Evolutionary conservation across 106 monocot species (phyloP), one percentile per base, ranked within the genome.

Genomic region (Narthecium ossifragum): DNA sequence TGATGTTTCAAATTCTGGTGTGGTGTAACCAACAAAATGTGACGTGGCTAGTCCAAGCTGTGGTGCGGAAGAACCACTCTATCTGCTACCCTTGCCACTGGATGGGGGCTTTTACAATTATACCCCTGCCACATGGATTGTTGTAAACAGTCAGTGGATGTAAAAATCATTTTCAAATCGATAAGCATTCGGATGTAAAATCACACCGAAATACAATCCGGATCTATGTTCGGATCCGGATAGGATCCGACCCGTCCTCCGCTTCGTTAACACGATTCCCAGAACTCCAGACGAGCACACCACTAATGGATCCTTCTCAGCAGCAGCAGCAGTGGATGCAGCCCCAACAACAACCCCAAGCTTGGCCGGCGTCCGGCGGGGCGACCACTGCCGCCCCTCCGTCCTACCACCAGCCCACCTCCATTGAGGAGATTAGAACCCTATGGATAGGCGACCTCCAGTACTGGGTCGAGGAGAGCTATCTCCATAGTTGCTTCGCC

Each of bases 391-490:
- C 68, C 38, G 51, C 61, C 37, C 4, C 69, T 11, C 1, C 30
- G 18, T 34, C 37, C 1, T 78, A 79, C 69, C 85, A 88, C 73
- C 88, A 88, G 53, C 88, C 88, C 0, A 62, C 81, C 24, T 64
- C 85, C 23, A 23, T 82, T 1, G 93, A 93, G 48, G 93, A 93
- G 43, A 75, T 88, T 53, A 63, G 83, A 24, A 94, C 82, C 21
- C 73, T 86, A 7, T 85, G 94, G 94, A 88, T 93, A 53, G 94
- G 94, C 27, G 86, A 94, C 45, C 86, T 94, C 40, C 94, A 90
- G 75, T 94, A 83, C 75, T 94, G 94, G 94, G 79, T 78, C 53
- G 94, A 94, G 71, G 94, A 94, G 75, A 72, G 46, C 70, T 94
- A 94, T 66, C 90, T 94, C 75, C 51, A 63, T 62, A 70, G 57